Percentiles rank a stretch among this genome's conserved stretches.
Conservation (phyloP, 2,329 filamentous ascomycete species). For the Trichophyton rubrum region DNA sequence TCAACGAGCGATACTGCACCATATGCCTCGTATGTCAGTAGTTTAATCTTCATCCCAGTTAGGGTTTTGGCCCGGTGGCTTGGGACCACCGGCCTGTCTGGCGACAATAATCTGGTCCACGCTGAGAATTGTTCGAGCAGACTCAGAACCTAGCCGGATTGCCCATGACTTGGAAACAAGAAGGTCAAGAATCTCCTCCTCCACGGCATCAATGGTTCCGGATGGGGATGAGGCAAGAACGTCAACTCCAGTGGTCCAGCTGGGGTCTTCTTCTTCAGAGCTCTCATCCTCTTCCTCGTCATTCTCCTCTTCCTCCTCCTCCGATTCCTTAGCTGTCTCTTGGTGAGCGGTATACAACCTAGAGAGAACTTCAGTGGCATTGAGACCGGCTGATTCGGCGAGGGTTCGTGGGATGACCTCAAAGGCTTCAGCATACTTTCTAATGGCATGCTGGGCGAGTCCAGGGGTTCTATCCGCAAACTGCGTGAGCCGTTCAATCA, state of each 20-base stretch:
- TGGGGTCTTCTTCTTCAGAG: conserved; percentile 55
- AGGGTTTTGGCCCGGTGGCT: conserved; percentile 88
- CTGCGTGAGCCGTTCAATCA: conserved; percentile 81
- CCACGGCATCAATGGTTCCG: conserved; percentile 72
- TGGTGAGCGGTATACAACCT: conserved; percentile 87
- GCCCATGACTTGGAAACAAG: conserved; percentile 91
- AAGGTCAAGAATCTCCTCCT: conserved; percentile 83
- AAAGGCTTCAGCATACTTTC: conserved; percentile 94
- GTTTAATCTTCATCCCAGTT: conserved; percentile 55
- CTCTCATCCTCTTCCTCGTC: conserved; percentile 25
- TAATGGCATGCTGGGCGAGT: conserved; percentile 88
- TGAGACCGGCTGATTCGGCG: conserved; percentile 86
- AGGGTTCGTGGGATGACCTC: conserved; percentile 91
- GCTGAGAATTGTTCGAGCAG: conserved; percentile 82
- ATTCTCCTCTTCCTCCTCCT: conserved; percentile 21
- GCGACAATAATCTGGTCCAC: conserved; percentile 99
- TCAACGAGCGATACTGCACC: not conserved
- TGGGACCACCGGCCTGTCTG: conserved; percentile 90
- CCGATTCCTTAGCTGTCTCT: conserved; percentile 36
- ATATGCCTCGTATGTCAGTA: not conserved
- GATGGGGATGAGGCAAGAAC: conserved; percentile 75
- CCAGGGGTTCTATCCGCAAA: conserved; percentile 88
- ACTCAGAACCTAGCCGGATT: conserved; percentile 91
- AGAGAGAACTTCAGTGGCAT: conserved; percentile 92
- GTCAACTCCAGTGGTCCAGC: conserved; percentile 87